These are phyloP conservation scores for Dendrobium officinale DNA, from an alignment of 106 monocot genomes.

Conservation along the genomic window DNA sequence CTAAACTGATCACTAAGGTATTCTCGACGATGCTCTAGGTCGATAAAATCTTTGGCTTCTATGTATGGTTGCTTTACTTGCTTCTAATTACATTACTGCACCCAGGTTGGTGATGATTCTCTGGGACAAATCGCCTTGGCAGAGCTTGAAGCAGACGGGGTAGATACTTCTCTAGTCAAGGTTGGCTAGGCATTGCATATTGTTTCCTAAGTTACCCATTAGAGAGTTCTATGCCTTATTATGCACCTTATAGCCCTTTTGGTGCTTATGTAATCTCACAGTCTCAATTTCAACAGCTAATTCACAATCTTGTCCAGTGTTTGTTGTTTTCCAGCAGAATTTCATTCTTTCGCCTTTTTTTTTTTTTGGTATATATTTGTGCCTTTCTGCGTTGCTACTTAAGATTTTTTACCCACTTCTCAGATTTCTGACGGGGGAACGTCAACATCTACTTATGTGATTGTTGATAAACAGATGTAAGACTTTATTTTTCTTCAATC, in stretches of 20 bases:
- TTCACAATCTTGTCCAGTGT: not conserved
- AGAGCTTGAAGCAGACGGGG: conserved; percentile 73
- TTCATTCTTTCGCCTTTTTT: not conserved
- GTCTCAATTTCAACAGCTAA: not conserved
- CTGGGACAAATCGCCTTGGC: conserved; percentile 53
- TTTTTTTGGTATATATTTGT: not conserved
- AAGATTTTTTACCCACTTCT: conserved; percentile 14
- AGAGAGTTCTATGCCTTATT: conserved; percentile 26
- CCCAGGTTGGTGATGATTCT: conserved; percentile 74
- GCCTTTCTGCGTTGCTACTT: not conserved
- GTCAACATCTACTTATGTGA: conserved; percentile 88
- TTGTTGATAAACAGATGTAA: conserved; percentile 90
- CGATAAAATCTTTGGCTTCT: not conserved
- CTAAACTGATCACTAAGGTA: conserved; percentile 82
- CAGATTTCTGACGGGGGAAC: conserved; percentile 72
- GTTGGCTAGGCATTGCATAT: not conserved
- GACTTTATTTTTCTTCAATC: conserved; percentile 12
- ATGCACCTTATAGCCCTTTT: not conserved
- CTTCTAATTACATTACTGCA: not conserved
- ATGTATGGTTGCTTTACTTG: not conserved
- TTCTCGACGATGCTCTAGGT: not conserved
- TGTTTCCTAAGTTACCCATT: conserved; percentile 26
- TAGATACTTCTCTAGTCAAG: conserved; percentile 59
- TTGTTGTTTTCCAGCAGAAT: not conserved
- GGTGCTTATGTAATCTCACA: not conserved